These are phyloP conservation scores for Ceratonia siliqua DNA, from an alignment of 306 rosid species.

Conservation along the genomic window DNA sequence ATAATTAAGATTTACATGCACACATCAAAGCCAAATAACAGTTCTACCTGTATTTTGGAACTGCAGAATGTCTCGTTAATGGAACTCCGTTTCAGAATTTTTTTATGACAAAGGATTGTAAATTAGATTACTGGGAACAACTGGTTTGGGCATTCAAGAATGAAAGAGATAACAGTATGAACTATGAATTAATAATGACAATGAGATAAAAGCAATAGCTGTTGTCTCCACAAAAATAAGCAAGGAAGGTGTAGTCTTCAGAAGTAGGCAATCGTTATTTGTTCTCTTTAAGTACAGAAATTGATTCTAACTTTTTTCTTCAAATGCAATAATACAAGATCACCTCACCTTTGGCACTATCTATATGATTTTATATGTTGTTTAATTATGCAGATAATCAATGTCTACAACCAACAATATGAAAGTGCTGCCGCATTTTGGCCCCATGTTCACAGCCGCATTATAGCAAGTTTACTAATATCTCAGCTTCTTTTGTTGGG, in stretches of 20 bases:
- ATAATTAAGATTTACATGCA: neutral
- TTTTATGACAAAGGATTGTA: neutral
- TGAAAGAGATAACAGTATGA: neutral
- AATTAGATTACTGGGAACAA: neutral
- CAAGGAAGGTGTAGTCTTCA: neutral
- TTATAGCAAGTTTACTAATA: constrained; percentile 86
- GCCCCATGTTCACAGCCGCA: constrained; percentile 97
- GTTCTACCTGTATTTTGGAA: neutral
- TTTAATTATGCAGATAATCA: constrained; percentile 70
- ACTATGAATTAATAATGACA: neutral
- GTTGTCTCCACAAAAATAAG: neutral
- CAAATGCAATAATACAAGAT: constrained; percentile 6
- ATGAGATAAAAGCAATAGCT: neutral
- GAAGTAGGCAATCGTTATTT: neutral
- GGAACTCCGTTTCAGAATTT: too few species aligned
- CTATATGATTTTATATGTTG: neutral
- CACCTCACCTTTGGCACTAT: neutral
- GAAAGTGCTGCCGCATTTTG: constrained; percentile 98
- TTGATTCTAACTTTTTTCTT: neutral
- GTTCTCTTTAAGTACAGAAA: neutral
- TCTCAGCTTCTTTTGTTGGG: constrained; percentile 92
- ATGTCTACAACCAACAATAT: constrained; percentile 88
- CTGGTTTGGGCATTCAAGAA: neutral
- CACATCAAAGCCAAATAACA: neutral
- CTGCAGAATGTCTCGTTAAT: neutral